These are phyloP conservation scores for Cryptococcus amylolentus DNA, from an alignment of 1,284 basidiomycete genomes.

Conservation along the genomic window DNA sequence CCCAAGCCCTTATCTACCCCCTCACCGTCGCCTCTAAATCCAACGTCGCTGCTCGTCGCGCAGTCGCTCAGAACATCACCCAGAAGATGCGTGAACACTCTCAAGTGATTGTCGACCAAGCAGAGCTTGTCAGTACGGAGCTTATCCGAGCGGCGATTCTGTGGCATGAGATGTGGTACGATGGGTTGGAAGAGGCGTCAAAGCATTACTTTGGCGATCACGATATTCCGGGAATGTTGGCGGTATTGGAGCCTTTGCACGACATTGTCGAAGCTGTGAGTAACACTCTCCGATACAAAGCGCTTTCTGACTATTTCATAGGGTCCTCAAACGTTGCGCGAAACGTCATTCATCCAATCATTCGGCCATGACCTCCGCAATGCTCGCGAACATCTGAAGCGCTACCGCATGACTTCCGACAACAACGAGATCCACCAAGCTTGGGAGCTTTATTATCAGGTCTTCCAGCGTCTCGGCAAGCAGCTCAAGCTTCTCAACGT, in stretches of 20 bases:
- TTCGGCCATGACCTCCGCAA: slow-evolving; percentile 92
- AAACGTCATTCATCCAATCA: slow-evolving; percentile 91
- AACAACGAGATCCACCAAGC: slow-evolving; percentile 90
- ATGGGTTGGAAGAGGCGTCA: slow-evolving; percentile 96
- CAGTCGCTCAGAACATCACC: slow-evolving; percentile 85
- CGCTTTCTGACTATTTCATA: slow-evolving; percentile 2
- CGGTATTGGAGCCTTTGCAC: slow-evolving; percentile 87
- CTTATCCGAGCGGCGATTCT: slow-evolving; percentile 96
- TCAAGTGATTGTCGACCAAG: slow-evolving; percentile 84
- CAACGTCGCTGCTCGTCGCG: slow-evolving; percentile 75
- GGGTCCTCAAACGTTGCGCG: slow-evolving; percentile 91
- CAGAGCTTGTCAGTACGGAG: slow-evolving; percentile 86
- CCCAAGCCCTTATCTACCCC: slow-evolving; percentile 95
- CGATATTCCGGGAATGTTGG: slow-evolving; percentile 99
- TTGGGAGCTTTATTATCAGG: slow-evolving; percentile 98
- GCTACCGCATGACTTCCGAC: slow-evolving; percentile 85
- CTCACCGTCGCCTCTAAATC: slow-evolving; percentile 98
- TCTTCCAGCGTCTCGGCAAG: slow-evolving; percentile 96
- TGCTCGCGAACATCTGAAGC: slow-evolving; percentile 85
- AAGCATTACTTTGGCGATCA: slow-evolving; percentile 96
- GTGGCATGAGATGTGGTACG: slow-evolving; percentile 99
- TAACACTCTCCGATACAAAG: slow-evolving; percentile 8
- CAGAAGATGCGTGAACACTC: slow-evolving; percentile 93
- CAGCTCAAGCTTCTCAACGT: slow-evolving; percentile 85
- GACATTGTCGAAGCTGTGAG: slow-evolving; percentile 83